These are phyloP conservation scores for Xylariaceae sp. DNA, from an alignment of 2,329 filamentous ascomycete species.

Conservation along the genomic window DNA sequence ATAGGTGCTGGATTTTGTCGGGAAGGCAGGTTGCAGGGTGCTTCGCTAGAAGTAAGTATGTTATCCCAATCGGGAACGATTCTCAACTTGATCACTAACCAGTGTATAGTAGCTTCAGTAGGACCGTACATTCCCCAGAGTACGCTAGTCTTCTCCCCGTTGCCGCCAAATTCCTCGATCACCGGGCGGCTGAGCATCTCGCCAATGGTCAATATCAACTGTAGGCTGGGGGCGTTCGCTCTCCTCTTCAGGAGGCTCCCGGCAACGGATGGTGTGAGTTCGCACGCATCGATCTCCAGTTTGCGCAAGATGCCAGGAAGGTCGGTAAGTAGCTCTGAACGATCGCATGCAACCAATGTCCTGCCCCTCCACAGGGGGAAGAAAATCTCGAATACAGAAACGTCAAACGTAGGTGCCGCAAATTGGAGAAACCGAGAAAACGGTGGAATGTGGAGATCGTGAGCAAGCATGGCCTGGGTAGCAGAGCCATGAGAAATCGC, in stretches of 20 bases:
- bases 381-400: constrained; percentile 93
- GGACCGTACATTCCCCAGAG: constrained; percentile 94
- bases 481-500: constrained; percentile 74
- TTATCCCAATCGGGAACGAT: background rate
- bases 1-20: constrained; percentile 50
- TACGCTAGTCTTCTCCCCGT: constrained; percentile 50
- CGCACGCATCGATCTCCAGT: constrained; percentile 74
- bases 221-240: constrained; percentile 61
- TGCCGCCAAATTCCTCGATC: constrained; percentile 72
- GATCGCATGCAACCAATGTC: constrained; percentile 69
- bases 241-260: constrained; percentile 70
- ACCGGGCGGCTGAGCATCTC: constrained; percentile 84
- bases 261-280: constrained; percentile 84
- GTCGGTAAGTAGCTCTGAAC: constrained; percentile 68
- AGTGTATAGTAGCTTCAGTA: constrained; percentile 89
- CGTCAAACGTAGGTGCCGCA: constrained; percentile 88
- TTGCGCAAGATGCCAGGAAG: constrained; percentile 61
- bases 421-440: constrained; percentile 87
- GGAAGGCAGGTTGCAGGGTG: constrained; percentile 65
- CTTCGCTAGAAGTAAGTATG: constrained; percentile 31
- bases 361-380: constrained; percentile 72
- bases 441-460: constrained; percentile 69
- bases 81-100: constrained; percentile 33
- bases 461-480: constrained; percentile 77
- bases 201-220: constrained; percentile 77